phyloP scores from a whole-genome alignment of 2,329 filamentous ascomycete species.

The Fusarium secorum region DNA sequence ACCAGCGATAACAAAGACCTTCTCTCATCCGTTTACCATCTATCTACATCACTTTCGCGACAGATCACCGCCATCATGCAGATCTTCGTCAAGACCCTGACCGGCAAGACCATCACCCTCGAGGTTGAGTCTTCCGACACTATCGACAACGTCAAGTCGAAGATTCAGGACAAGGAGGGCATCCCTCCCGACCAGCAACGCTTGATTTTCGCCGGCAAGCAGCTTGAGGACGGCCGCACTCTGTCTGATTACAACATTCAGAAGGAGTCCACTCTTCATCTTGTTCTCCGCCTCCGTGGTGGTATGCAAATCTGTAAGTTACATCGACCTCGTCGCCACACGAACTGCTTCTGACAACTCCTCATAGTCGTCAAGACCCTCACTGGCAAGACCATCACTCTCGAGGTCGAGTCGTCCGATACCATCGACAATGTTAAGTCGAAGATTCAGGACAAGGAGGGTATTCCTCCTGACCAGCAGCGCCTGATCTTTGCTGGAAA shows the following conservation, averaged over 20 bases:
- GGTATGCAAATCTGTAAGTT: conserved; percentile 72
- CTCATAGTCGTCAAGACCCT: conserved; percentile 76
- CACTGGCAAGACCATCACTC: conserved; percentile 93
- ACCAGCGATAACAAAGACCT: conserved; percentile 10
- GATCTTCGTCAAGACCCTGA: conserved; percentile 98
- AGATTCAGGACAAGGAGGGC: conserved; percentile 99
- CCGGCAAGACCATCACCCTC: conserved; percentile 66
- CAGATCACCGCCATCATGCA: conserved; percentile 72
- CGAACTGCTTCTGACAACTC: conserved; percentile 22
- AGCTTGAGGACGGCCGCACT: conserved; percentile 85
- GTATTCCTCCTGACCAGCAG: conserved; percentile 94
- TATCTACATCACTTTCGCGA: conserved; percentile 35
- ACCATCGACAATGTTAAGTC: conserved; percentile 97
- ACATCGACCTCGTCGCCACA: too few species aligned
- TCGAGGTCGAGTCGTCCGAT: conserved; percentile 87
- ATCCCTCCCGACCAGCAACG: conserved; percentile 97
- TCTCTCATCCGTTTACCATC: conserved; percentile 23
- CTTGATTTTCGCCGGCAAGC: conserved; percentile 95
- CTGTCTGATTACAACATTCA: conserved; percentile 66
- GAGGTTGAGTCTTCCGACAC: conserved; percentile 90
- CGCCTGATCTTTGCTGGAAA: conserved; percentile 95
- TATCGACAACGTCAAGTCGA: conserved; percentile 96
- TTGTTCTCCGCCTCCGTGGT: conserved; percentile 75
- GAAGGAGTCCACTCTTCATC: conserved; percentile 74
- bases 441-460: conserved; percentile 98